phyloP scores from a whole-genome alignment of 2,329 filamentous ascomycete genomes.

The Lachnellula occidentalis region DNA sequence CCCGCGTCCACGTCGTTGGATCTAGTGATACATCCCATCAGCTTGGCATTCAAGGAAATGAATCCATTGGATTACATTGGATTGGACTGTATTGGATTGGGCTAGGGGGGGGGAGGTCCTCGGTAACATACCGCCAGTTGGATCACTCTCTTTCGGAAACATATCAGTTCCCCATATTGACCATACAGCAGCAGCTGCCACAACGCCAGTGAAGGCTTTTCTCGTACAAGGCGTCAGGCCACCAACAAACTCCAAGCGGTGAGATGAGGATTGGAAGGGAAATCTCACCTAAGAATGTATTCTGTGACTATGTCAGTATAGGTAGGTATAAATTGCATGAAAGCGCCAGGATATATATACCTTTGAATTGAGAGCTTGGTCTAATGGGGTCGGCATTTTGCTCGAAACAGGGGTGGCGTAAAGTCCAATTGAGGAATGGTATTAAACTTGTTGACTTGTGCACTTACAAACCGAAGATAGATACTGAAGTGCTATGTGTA shows the following conservation, averaged over 20 bases:
- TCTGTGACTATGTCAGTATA: conserved; percentile 40
- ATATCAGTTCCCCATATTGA: conserved; percentile 77
- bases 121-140: conserved; percentile 59
- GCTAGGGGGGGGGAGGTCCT: not conserved
- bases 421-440: not conserved
- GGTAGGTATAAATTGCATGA: not conserved
- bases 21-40: conserved; percentile 36
- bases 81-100: no score
- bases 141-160: conserved; percentile 70
- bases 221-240: not conserved
- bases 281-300: conserved; percentile 59
- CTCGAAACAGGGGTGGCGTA: conserved; percentile 1
- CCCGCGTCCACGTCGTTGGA: conserved; percentile 67
- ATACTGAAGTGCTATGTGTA: not conserved
- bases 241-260: conserved; percentile 1
- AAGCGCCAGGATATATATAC: conserved; percentile 35
- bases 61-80: no score
- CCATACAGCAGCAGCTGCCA: conserved; percentile 78
- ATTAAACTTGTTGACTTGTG: conserved; percentile 3
- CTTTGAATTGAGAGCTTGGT: conserved; percentile 65
- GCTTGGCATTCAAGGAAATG: no score
- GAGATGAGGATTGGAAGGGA: not conserved
- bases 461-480: not conserved
- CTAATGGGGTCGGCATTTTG: conserved; percentile 64
- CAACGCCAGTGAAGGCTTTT: conserved; percentile 71